Evolutionary conservation across 768 basidiomycete species (phyloP), one percentile per base, ranked within the genome.

Genomic region (Boletus rubropictus): DNA sequence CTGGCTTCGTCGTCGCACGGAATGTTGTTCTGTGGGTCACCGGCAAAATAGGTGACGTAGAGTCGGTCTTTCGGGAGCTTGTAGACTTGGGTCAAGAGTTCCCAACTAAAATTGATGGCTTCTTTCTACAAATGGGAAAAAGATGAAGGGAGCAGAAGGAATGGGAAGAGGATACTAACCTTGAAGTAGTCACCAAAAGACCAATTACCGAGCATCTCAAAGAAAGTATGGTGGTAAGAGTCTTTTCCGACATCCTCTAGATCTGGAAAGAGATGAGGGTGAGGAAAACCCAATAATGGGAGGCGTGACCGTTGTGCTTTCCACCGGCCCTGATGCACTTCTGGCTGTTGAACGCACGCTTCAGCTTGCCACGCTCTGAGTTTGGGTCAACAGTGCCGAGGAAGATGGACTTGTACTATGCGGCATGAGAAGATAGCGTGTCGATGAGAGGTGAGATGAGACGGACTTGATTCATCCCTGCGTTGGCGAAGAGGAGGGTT

Each of bases 171-270:
- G 32, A 31, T 25, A 58, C 65, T 37, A 42, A 81, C 94, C 81
- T 99, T 99, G 82, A 99, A 99, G 73, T 99, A 99, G 68, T 99
- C 94, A 0, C 96, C 96, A 57, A 98, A 99, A 4, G 94, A 97
- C 96, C 96, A 99, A 67, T 99, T 99, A 32, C 96, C 96, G 53
- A 99, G 71, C 96, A 99, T 99, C 71, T 99, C 96, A 61, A 99
- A 99, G 72, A 95, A 94, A 2, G 91, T 96, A 62, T 95, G 89
- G 61, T 97, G 95, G 66, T 97, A 97, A 2, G 92, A 94, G 64
- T 97, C 96, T 69, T 93, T 95, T 32, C 96, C 96, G 48, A 99
- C 96, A 69, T 99, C 96, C 64, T 99, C 96, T 48, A 99, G 77
- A 69, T 99, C 96, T 98, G 24, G 8, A 11, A 33, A 12, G 20